Conservation (phyloP, 148 eudicot species). For the Cornus kousa region DNA sequence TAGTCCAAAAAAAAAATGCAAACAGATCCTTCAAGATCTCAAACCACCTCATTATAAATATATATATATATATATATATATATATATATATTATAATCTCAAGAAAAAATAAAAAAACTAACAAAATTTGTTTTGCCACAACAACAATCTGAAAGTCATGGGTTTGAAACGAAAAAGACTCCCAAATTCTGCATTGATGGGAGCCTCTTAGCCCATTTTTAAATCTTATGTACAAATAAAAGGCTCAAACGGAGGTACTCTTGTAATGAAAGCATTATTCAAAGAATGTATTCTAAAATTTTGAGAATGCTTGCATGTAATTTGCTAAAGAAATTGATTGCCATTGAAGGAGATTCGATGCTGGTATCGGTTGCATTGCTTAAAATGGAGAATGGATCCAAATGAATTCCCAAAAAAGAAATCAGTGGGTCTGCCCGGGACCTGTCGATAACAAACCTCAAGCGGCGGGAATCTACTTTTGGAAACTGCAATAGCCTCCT, state of each 20-base stretch:
- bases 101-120: no score
- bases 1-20: no score
- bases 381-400: constrained; percentile 49
- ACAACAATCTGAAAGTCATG: no score
- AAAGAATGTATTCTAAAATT: constrained; percentile 15
- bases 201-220: no score
- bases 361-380: constrained; percentile 9
- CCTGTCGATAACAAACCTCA: constrained; percentile 57
- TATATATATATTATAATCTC: no score
- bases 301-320: constrained; percentile 19
- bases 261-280: neutral
- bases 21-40: no score
- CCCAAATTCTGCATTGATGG: no score
- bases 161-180: no score
- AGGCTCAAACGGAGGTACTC: neutral
- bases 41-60: no score
- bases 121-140: no score
- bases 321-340: constrained; percentile 28
- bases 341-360: constrained; percentile 15
- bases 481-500: constrained; percentile 56
- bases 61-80: no score
- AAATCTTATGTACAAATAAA: neutral
- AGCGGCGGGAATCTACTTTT: constrained; percentile 27
- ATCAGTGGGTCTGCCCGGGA: constrained; percentile 66
- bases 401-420: constrained; percentile 53